Evolutionary conservation across 2,329 filamentous ascomycete species (phyloP), one percentile per base, ranked within the genome.

Genomic region (Fusarium abutilonis): DNA sequence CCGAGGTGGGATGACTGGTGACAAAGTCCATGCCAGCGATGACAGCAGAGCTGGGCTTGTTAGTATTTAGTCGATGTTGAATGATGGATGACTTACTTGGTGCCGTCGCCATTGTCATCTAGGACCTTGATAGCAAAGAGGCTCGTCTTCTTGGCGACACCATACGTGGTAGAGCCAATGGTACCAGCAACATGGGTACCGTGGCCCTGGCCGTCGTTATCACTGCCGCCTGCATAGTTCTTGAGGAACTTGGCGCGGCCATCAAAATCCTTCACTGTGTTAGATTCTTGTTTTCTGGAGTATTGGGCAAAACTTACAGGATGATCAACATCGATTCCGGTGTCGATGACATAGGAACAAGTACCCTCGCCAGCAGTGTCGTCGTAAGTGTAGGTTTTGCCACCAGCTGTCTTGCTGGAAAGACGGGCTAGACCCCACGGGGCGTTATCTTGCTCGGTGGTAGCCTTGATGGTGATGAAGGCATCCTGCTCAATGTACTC

Each of bases 51-150:
- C 71, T 77, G 32, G 14, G 26, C 9, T 35, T 34, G n/a, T 34
- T 35, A 51, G 29, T 21, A 32, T 36, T n/a, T 26, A 10, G 14
- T 1, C 28, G 3, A 31, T 9, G 11, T 17, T 35, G n/a, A 2
- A 19, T 13, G 7, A 11, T 15, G 17, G 13, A 8, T 8, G 4
- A 60, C 66, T 60, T 35, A 70, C 67, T 68, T 71, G 23, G 66
- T 67, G 17, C 74, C 74, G n/a, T 55, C 57, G 38, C 74, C 73
- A 11, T 58, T 50, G 51, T 76, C 38, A 72, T 71, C 73, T 8
- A 83, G 75, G 13, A 83, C 80, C 73, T 82, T 82, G 54, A 82
- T 76, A 9, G 76, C 79, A 38, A 79, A 73, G 26, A 83, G 68
- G 15, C 63, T 75, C 3, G 75, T 72, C 67, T 77, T 75, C 71